phyloP scores from a whole-genome alignment of 2,329 filamentous ascomycete species.

The Beauveria asiatica region DNA sequence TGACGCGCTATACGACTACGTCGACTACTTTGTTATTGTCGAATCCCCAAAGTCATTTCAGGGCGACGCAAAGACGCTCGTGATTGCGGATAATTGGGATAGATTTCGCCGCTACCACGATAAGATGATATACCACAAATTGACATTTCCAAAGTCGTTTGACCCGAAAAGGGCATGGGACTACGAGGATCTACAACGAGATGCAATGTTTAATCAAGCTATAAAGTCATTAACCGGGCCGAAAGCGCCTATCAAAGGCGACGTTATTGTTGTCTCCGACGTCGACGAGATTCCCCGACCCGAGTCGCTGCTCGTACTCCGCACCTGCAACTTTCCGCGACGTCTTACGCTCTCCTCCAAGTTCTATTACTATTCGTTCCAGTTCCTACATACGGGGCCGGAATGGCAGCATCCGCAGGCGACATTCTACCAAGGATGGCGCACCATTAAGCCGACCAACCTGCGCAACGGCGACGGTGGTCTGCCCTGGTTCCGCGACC shows the following conservation, averaged over 20 bases:
- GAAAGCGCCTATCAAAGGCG: conserved; percentile 35
- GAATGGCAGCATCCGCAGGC: conserved; percentile 53
- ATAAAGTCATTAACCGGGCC: conserved; percentile 38
- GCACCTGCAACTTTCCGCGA: conserved; percentile 42
- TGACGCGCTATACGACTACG: conserved; percentile 45
- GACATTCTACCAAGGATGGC: conserved; percentile 37
- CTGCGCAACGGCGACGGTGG: conserved; percentile 41
- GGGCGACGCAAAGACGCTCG: conserved; percentile 44
- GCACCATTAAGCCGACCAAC: conserved; percentile 45
- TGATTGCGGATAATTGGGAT: conserved; percentile 43
- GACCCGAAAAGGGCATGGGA: conserved; percentile 35
- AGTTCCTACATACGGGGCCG: conserved; percentile 33
- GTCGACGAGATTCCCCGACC: conserved; percentile 53
- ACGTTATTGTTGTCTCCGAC: conserved; percentile 52
- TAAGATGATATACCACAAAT: conserved; percentile 53
- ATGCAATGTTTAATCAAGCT: conserved; percentile 50
- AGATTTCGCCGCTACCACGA: conserved; percentile 43
- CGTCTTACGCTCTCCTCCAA: conserved; percentile 42
- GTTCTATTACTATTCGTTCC: conserved; percentile 52
- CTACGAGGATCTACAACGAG: conserved; percentile 43
- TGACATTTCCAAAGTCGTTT: conserved; percentile 36
- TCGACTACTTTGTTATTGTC: conserved; percentile 59
- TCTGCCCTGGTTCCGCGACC: conserved; percentile 27
- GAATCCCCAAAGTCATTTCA: conserved; percentile 53
- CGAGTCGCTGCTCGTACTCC: conserved; percentile 37